Base-by-base conservation (phyloP, 371 early-diverging fungal genomes). In the Entomophthora muscae region DNA sequence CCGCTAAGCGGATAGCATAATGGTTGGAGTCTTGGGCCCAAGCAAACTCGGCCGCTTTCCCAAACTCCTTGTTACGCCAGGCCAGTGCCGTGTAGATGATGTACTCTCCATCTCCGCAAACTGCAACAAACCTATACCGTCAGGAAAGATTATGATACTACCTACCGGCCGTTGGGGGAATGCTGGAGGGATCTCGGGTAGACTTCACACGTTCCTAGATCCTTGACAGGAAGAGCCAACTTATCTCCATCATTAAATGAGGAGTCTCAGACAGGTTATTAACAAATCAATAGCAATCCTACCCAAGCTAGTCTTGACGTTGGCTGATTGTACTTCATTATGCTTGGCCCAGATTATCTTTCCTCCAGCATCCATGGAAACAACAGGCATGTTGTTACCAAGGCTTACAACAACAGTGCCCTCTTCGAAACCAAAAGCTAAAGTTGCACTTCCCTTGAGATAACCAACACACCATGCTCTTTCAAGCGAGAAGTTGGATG, bases 41-140 rank as follows among this genome's bases (percentile, higher is more conserved):
- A 3, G 90, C 98, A 80, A 96, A 94, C 66, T 94, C 95, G 53
- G 90, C 73, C 7, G 89, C 98, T 52, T 80, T 84, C 7, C 98
- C 98, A 71, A 95, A 98, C 66, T 87, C 85, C 83, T 98, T 98
- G 81, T 97, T 98, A 72, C 98, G 82, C 98, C 98, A 98, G 0
- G 97, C 94, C 33, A 98, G 79, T 13, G 98, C 96, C 7, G 98
- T 98, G 75, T 98, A 98, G 66, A 98, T 95, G 67, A 97, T 97
- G 72, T 92, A 98, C 76, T 98, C 98, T 52, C 95, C 96, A 69
- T 98, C 98, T 53, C 98, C 98, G 67, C 95, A 95, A 10, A 95
- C 98, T 13, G 93, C 97, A 21, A 93, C 96, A 75, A 98, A 98
- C 51, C n/a, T n/a, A n/a, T n/a, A n/a, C n/a, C n/a, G n/a, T n/a